phyloP scores from a whole-genome alignment of 2,329 filamentous ascomycete genomes.

The Penicillium brasilianum region DNA sequence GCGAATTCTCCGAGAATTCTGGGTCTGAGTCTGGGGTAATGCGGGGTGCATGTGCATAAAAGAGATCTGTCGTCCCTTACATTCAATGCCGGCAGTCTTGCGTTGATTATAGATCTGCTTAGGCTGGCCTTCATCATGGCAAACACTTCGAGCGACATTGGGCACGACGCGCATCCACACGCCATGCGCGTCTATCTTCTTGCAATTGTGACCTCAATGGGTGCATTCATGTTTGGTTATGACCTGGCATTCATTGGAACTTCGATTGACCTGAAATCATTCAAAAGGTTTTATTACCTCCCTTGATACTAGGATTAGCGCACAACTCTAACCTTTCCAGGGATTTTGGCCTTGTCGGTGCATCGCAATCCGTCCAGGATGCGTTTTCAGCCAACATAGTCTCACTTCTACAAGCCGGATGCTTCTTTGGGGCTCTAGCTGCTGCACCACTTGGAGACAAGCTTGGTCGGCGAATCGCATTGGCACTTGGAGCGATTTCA shows the following conservation, averaged over 20 bases:
- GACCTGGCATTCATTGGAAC: conserved; percentile 23
- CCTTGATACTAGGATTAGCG: not conserved
- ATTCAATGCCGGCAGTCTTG: not conserved
- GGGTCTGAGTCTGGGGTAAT: conserved; percentile 5
- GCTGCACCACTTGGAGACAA: conserved; percentile 42
- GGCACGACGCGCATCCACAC: not conserved
- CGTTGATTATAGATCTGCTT: not conserved
- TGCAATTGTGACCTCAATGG: conserved; percentile 22
- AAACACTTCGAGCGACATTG: not conserved
- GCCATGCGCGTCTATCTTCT: conserved; percentile 20
- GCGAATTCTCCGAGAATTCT: not conserved
- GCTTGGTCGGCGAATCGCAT: conserved; percentile 59
- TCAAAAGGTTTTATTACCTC: conserved; percentile 14
- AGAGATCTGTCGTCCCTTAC: not conserved
- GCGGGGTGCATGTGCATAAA: conserved; percentile 13
- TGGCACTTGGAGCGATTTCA: conserved; percentile 60
- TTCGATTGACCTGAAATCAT: conserved; percentile 18
- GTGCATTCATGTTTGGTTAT: conserved; percentile 23
- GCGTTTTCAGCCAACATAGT: conserved; percentile 14
- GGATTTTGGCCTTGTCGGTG: conserved; percentile 13
- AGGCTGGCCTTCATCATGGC: not conserved
- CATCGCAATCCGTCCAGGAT: conserved; percentile 11
- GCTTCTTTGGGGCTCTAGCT: conserved; percentile 36
- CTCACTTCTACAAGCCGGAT: conserved; percentile 23
- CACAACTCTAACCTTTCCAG: not conserved